Conservation (phyloP, 164 flowering plant species). For the Annona squamosa region DNA sequence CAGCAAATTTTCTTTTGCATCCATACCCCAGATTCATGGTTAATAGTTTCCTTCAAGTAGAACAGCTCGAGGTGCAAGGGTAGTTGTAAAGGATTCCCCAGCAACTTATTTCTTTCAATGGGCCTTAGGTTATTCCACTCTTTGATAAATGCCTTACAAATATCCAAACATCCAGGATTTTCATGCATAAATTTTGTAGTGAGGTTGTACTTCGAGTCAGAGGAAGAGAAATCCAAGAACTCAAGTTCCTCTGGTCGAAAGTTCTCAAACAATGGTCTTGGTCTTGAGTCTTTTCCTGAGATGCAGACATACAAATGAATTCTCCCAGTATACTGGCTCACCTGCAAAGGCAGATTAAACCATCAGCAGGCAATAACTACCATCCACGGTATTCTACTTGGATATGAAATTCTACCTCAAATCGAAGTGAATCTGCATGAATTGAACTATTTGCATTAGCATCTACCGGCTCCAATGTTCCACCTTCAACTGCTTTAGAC, state of each 20-base stretch:
- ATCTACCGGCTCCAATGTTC: conserved; percentile 4
- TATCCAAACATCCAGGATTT: conserved; percentile 32
- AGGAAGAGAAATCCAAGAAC: conserved; percentile 16
- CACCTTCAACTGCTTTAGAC: conserved; percentile 3
- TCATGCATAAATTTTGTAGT: conserved; percentile 24
- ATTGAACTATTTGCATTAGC: conserved; percentile 10
- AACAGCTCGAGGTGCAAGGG: conserved; percentile 69
- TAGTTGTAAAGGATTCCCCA: conserved; percentile 75
- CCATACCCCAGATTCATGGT: conserved; percentile 62
- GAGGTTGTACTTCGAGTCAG: conserved; percentile 18
- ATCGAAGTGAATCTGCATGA: conserved; percentile 12
- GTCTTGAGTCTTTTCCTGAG: conserved; percentile 57
- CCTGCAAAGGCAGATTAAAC: conserved; percentile 33
- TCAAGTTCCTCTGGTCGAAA: conserved; percentile 78
- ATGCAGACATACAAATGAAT: conserved; percentile 76
- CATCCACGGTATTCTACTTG: neutral
- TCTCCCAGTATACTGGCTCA: conserved; percentile 82
- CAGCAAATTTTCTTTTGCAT: neutral
- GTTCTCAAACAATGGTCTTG: conserved; percentile 62
- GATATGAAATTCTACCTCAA: conserved; percentile 18
- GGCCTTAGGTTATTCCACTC: conserved; percentile 77
- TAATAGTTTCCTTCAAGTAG: conserved; percentile 54
- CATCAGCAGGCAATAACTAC: neutral
- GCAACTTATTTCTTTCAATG: conserved; percentile 54
- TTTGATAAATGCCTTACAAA: conserved; percentile 38